Evolutionary conservation across 768 basidiomycete genomes (phyloP).

Genomic region (Panaeolus papilionaceus): DNA sequence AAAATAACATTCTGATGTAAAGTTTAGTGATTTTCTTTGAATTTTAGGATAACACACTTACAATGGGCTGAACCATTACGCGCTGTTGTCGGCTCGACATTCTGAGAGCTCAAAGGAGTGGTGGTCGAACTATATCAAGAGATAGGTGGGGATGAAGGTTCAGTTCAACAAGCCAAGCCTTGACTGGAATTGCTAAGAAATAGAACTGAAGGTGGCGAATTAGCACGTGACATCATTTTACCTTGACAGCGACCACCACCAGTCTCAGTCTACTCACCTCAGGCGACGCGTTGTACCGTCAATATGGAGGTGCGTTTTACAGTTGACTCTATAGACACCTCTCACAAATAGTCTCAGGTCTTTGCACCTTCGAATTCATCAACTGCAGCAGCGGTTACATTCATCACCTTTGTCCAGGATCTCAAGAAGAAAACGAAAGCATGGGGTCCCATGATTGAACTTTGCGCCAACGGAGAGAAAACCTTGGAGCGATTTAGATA

Average conservation of each 20-base stretch:
- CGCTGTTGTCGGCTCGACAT: slow-evolving; percentile 95
- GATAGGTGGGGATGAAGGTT: slow-evolving; percentile 23
- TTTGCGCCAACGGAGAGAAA: slow-evolving; percentile 95
- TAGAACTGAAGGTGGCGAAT: slow-evolving; percentile 22
- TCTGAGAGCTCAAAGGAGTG: slow-evolving; percentile 33
- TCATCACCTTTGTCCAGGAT: slow-evolving; percentile 99
- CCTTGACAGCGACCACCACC: slow-evolving; percentile 27
- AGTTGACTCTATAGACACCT: not conserved
- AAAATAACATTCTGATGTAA: slow-evolving; percentile 88
- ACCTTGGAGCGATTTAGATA: slow-evolving; percentile 96
- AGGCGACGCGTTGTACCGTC: slow-evolving; percentile 44
- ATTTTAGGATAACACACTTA: slow-evolving; percentile 46
- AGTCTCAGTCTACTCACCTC: slow-evolving; percentile 11
- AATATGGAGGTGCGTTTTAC: slow-evolving; percentile 49
- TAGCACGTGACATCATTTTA: slow-evolving; percentile 31
- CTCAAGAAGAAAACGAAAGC: slow-evolving; percentile 95
- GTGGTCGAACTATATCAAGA: slow-evolving; percentile 22
- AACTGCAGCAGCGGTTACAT: slow-evolving; percentile 97
- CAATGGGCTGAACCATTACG: slow-evolving; percentile 99
- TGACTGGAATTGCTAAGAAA: slow-evolving; percentile 10
- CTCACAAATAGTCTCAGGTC: slow-evolving; percentile 43
- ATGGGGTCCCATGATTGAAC: slow-evolving; percentile 97
- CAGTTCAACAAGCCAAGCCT: slow-evolving; percentile 21
- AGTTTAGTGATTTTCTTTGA: slow-evolving; percentile 21
- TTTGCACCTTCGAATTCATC: slow-evolving; percentile 86